Conservation (phyloP, 257 asterid species). For the Salvia splendens region DNA sequence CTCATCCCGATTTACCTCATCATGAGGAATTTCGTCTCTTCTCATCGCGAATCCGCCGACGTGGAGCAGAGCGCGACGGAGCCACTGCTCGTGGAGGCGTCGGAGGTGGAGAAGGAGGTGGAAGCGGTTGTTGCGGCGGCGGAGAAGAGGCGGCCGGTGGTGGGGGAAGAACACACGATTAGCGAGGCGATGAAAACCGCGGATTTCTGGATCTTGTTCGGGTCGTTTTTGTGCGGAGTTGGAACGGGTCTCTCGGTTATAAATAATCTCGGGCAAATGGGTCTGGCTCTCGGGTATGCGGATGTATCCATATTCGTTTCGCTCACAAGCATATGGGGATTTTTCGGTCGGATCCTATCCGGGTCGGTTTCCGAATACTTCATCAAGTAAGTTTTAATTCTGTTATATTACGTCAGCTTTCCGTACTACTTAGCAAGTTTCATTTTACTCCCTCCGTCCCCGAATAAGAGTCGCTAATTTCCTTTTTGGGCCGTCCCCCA, state of each 20-base stretch:
- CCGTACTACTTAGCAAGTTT: too few species aligned
- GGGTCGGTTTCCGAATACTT: conserved; percentile 83
- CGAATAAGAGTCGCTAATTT: too few species aligned
- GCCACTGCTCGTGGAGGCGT: conserved; percentile 41
- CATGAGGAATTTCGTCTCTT: conserved; percentile 35
- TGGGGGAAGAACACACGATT: conserved; percentile 90
- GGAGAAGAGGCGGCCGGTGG: conserved; percentile 45
- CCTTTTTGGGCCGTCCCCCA: too few species aligned
- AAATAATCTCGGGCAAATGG: conserved; percentile 96
- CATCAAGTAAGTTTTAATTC: conserved; percentile 49
- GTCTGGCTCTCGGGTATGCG: conserved; percentile 76
- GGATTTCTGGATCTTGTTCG: conserved; percentile 85
- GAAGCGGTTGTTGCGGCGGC: conserved; percentile 17
- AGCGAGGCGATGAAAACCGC: conserved; percentile 56
- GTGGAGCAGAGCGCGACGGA: conserved; percentile 44
- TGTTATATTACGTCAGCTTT: too few species aligned
- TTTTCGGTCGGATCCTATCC: conserved; percentile 85
- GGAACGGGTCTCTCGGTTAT: conserved; percentile 93
- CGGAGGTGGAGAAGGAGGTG: conserved; percentile 26
- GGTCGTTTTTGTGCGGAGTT: conserved; percentile 83
- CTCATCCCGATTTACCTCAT: conserved; percentile 58
- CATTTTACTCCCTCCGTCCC: too few species aligned
- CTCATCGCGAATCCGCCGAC: conserved; percentile 35
- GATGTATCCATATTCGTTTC: conserved; percentile 96
- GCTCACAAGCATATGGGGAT: conserved; percentile 91